phyloP scores from a whole-genome alignment of 176 grass and related monocot species.

The Oryza officinalis region DNA sequence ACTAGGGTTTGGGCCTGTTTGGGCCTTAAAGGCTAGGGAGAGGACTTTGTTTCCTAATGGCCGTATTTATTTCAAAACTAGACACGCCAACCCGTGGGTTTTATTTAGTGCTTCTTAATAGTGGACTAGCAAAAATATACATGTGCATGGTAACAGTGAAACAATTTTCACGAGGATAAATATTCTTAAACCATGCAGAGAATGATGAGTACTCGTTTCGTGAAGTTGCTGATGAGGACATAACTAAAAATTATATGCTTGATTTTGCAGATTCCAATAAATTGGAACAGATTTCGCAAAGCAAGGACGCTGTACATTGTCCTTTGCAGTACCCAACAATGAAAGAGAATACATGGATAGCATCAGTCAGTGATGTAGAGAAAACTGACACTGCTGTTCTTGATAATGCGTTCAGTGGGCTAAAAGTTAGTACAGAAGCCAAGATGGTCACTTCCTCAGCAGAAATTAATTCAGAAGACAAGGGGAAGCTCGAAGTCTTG shows the following conservation, averaged over 20 bases:
- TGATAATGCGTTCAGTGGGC: too few species aligned
- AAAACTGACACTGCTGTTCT: neutral
- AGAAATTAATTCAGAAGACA: constrained; percentile 5
- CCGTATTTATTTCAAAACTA: too few species aligned
- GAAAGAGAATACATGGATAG: neutral
- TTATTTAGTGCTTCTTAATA: too few species aligned
- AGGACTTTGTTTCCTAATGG: too few species aligned
- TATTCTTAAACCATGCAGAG: constrained; percentile 30
- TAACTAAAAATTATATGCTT: constrained; percentile 38
- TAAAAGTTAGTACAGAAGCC: neutral
- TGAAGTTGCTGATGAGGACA: constrained; percentile 37
- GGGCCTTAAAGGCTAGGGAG: too few species aligned
- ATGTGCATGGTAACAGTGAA: too few species aligned
- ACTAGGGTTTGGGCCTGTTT: too few species aligned
- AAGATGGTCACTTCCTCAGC: neutral
- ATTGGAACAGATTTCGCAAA: constrained; percentile 7
- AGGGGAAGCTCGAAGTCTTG: neutral
- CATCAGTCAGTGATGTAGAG: neutral
- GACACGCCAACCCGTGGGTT: too few species aligned
- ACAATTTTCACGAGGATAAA: too few species aligned
- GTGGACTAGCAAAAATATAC: too few species aligned
- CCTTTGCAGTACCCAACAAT: neutral
- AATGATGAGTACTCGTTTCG: constrained; percentile 45
- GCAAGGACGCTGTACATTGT: constrained; percentile 37
- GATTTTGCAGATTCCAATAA: constrained; percentile 45